Evolutionary conservation across 2,329 filamentous ascomycete species (phyloP).

Genomic region (Fusarium austroafricanum): DNA sequence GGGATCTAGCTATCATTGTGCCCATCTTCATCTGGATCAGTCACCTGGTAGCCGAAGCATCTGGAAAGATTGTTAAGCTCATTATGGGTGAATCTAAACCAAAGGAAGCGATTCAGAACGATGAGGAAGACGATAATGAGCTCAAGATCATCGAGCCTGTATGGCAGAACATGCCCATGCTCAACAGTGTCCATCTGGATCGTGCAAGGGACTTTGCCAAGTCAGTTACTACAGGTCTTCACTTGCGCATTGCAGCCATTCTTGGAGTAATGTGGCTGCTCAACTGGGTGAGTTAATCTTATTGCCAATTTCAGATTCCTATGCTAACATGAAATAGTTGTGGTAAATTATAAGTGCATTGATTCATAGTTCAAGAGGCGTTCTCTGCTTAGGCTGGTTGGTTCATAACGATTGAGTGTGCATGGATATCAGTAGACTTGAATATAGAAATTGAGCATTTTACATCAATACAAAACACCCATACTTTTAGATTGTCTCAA

Average conservation of each 20-base stretch:
- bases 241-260: slow-evolving; percentile 29
- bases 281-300: slow-evolving; percentile 37
- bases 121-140: slow-evolving; percentile 28
- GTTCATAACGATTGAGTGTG: not conserved
- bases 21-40: slow-evolving; percentile 49
- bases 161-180: slow-evolving; percentile 17
- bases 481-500: too few species aligned
- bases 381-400: not conserved
- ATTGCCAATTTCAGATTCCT: fast-evolving
- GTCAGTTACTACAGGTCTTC: slow-evolving; percentile 3
- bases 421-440: not conserved
- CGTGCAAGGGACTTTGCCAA: slow-evolving; percentile 15
- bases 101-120: slow-evolving; percentile 8
- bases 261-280: slow-evolving; percentile 42
- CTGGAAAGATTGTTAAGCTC: slow-evolving; percentile 42
- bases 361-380: not conserved
- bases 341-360: slow-evolving; percentile 13
- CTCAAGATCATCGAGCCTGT: slow-evolving; percentile 42
- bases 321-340: slow-evolving; percentile 32
- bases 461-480: too few species aligned
- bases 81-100: slow-evolving; percentile 30
- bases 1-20: slow-evolving; percentile 42
- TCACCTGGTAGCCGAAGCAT: slow-evolving; percentile 42
- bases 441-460: not conserved
- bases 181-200: slow-evolving; percentile 16